Conservation (phyloP, 176 grass and related monocot species). For the Otatea glauca region DNA sequence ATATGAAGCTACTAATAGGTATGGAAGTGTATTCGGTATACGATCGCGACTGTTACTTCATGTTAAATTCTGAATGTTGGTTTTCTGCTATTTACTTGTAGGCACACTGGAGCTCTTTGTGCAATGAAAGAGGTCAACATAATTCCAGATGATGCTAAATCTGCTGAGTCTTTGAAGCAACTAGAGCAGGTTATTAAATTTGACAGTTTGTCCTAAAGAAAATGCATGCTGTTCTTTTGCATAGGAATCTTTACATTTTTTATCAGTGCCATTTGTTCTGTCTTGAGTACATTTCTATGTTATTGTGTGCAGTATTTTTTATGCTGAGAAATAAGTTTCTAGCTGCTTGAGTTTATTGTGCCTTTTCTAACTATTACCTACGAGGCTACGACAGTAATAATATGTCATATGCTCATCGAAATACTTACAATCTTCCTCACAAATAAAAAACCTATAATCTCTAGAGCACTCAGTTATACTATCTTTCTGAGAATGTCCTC, state of each 20-base stretch:
- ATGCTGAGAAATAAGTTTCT: constrained; percentile 4
- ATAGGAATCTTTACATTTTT: not conserved
- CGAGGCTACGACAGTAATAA: not conserved
- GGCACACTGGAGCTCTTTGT: constrained; percentile 94
- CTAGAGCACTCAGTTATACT: constrained; percentile 2
- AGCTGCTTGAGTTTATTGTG: constrained; percentile 9
- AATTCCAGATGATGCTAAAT: constrained; percentile 95
- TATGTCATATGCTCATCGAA: constrained; percentile 30
- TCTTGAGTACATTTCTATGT: constrained; percentile 20
- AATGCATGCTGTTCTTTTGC: constrained; percentile 16
- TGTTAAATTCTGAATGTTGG: constrained; percentile 33
- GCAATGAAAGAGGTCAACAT: constrained; percentile 99
- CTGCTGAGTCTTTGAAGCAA: constrained; percentile 79
- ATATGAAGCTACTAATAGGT: constrained; percentile 92
- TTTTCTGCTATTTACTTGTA: constrained; percentile 50
- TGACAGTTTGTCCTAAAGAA: constrained; percentile 8
- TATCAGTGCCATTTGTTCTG: not conserved
- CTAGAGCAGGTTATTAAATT: constrained; percentile 73
- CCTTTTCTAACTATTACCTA: not conserved
- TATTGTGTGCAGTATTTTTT: constrained; percentile 22
- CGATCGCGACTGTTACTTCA: constrained; percentile 2
- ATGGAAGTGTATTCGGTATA: constrained; percentile 42
- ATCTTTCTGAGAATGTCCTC: not conserved
- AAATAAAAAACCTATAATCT: not conserved
- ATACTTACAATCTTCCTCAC: not conserved